Evolutionary conservation across 2,329 filamentous ascomycete genomes (phyloP).

Genomic region (Trichoderma arundinaceum): DNA sequence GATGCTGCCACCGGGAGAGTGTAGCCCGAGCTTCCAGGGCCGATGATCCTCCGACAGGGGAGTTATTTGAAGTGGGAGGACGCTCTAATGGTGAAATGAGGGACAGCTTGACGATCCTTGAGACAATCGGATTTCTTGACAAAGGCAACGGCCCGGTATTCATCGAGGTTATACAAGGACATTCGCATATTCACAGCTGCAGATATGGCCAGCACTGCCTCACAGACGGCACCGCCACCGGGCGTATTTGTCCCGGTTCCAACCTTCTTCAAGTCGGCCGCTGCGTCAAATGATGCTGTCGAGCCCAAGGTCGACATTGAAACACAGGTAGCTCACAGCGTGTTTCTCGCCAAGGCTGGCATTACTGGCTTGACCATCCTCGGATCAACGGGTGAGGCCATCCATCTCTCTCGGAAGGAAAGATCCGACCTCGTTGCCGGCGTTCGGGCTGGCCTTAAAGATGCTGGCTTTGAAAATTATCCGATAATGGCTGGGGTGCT

Average conservation of each 20-base stretch:
- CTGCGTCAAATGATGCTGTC: conserved; percentile 49
- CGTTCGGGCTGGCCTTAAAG: conserved; percentile 60
- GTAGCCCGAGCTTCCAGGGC: conserved; percentile 9
- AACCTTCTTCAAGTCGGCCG: conserved; percentile 63
- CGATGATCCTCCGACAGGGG: conserved; percentile 17
- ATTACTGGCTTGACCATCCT: conserved; percentile 67
- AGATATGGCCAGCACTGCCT: not conserved
- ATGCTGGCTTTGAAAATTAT: conserved; percentile 61
- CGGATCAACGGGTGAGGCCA: conserved; percentile 68
- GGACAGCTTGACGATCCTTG: not conserved
- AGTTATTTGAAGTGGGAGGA: conserved; percentile 25
- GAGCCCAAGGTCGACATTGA: conserved; percentile 61
- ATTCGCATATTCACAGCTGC: not conserved
- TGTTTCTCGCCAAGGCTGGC: conserved; percentile 65
- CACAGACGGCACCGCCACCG: conserved; percentile 47
- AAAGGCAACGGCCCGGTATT: not conserved
- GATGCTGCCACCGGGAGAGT: conserved; percentile 20
- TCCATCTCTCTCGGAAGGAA: conserved; percentile 65
- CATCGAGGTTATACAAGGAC: not conserved
- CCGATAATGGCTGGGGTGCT: conserved; percentile 67
- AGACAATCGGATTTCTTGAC: not conserved
- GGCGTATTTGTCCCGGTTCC: conserved; percentile 66
- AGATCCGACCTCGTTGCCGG: conserved; percentile 60
- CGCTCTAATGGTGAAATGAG: conserved; percentile 18
- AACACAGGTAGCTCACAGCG: conserved; percentile 62